These are phyloP conservation scores for Aspergillus puulaauensis DNA, from an alignment of 2,329 filamentous ascomycete genomes.

Conservation along the genomic window DNA sequence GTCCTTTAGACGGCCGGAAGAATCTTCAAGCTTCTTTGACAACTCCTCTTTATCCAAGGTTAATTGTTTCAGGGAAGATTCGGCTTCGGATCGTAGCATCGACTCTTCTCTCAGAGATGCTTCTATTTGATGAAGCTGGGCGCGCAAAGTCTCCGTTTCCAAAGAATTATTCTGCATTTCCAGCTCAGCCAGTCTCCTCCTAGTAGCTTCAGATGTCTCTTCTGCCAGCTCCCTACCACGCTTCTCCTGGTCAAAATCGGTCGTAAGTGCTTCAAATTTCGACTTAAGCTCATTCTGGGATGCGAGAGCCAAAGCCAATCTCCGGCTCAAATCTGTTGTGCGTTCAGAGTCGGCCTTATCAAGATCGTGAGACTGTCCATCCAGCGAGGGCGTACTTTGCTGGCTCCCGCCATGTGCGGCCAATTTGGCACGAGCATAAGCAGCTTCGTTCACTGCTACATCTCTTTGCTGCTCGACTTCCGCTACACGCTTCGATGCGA, in stretches of 20 bases:
- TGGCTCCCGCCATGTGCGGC: conserved; percentile 76
- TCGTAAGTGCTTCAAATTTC: conserved; percentile 66
- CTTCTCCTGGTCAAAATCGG: conserved; percentile 77
- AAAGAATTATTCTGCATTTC: conserved; percentile 80
- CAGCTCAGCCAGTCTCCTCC: conserved; percentile 79
- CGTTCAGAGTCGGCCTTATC: conserved; percentile 62
- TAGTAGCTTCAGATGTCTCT: conserved; percentile 78
- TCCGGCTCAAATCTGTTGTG: conserved; percentile 72
- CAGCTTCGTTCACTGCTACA: conserved; percentile 88
- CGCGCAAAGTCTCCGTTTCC: conserved; percentile 81
- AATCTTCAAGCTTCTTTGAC: conserved; percentile 65
- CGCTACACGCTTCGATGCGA: conserved; percentile 85
- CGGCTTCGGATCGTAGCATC: conserved; percentile 72
- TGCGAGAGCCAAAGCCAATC: conserved; percentile 77
- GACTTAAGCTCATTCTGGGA: conserved; percentile 77
- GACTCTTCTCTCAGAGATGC: conserved; percentile 78
- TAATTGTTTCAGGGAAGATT: conserved; percentile 72
- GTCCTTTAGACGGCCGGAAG: conserved; percentile 65
- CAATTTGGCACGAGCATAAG: conserved; percentile 90
- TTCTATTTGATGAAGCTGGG: conserved; percentile 79
- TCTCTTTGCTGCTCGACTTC: conserved; percentile 95
- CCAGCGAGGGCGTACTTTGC: conserved; percentile 54
- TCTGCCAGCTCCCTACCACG: conserved; percentile 81
- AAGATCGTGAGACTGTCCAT: conserved; percentile 52
- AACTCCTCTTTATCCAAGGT: conserved; percentile 83